These are phyloP conservation scores for Curvularia verruculosa DNA, from an alignment of 2,329 filamentous ascomycete species.

Conservation along the genomic window DNA sequence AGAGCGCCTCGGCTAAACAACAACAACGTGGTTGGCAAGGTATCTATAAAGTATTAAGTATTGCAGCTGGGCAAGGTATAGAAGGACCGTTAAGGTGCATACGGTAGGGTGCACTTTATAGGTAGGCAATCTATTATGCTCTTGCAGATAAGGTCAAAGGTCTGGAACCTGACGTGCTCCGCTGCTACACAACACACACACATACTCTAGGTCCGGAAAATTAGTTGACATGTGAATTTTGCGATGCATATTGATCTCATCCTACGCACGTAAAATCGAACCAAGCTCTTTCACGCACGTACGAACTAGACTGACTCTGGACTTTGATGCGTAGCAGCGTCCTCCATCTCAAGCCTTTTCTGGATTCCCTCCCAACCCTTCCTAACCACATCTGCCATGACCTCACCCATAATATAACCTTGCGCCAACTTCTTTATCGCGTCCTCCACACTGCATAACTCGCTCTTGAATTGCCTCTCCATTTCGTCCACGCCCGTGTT, in stretches of 20 bases:
- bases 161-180: not conserved
- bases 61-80: not conserved
- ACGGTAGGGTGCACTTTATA: not conserved
- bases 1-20: not conserved
- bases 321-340: constrained; percentile 27
- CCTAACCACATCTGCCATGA: constrained; percentile 55
- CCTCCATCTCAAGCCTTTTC: constrained; percentile 41
- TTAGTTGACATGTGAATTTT: not conserved
- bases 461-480: constrained; percentile 53
- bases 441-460: constrained; percentile 53
- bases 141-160: not conserved
- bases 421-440: constrained; percentile 48
- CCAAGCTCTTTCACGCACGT: not conserved
- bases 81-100: not conserved
- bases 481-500: constrained; percentile 58
- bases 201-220: not conserved
- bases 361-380: constrained; percentile 54
- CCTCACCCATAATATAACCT: constrained; percentile 32
- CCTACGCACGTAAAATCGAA: not conserved
- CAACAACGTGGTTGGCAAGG: not conserved
- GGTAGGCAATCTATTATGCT: not conserved
- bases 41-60: not conserved
- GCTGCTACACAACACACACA: not conserved
- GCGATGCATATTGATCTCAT: not conserved
- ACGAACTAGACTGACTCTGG: constrained; percentile 17